These are phyloP conservation scores for Withania somnifera DNA, from an alignment of 305 asterid genomes.

Conservation along the genomic window DNA sequence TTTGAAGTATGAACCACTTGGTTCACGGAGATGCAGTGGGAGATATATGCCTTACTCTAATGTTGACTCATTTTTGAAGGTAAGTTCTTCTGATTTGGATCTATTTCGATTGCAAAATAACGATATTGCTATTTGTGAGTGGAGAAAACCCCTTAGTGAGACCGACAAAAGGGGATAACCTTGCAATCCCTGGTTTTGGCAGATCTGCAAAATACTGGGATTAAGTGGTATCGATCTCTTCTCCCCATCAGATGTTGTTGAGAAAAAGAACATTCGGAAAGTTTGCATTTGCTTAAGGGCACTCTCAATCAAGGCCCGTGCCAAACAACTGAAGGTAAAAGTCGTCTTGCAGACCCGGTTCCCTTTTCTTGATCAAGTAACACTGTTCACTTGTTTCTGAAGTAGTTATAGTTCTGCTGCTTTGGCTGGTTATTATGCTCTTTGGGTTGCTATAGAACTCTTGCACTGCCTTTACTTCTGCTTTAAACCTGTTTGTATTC, in stretches of 20 bases:
- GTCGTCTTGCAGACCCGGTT: neutral
- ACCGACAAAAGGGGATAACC: neutral
- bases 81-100: conserved; percentile 12
- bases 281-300: conserved; percentile 85
- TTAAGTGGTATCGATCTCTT: conserved; percentile 90
- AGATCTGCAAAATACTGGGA: conserved; percentile 83
- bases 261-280: conserved; percentile 61
- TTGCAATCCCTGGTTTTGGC: conserved; percentile 5
- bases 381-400: neutral
- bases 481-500: neutral
- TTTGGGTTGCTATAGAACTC: neutral
- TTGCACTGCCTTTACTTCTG: neutral
- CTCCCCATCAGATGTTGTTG: conserved; percentile 92
- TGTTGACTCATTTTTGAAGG: conserved; percentile 85
- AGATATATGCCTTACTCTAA: conserved; percentile 87
- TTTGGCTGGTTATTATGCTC: neutral
- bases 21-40: conserved; percentile 64
- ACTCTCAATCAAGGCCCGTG: conserved; percentile 73
- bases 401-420: neutral
- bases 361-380: neutral
- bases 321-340: conserved; percentile 61
- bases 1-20: conserved; percentile 47
- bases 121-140: neutral
- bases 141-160: neutral
- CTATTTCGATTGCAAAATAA: neutral